Percentiles rank a stretch among this genome's conserved stretches.
These are phyloP conservation scores for Alternaria conjuncta DNA, from an alignment of 2,329 filamentous ascomycete species.

Conservation along the genomic window DNA sequence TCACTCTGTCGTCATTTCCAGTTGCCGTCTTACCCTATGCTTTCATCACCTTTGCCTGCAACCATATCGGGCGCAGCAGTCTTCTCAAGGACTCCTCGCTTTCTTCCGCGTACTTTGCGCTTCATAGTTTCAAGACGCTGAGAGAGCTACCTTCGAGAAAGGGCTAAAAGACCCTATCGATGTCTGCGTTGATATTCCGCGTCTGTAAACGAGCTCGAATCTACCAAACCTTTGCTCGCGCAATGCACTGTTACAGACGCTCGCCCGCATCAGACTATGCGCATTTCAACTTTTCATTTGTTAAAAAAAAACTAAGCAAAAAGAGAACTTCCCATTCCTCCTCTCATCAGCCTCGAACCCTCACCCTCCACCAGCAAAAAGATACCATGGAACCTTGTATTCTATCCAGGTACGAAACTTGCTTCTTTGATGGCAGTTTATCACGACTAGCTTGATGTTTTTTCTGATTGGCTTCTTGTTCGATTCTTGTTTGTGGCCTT, in stretches of 20 bases:
- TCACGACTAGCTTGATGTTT: not conserved
- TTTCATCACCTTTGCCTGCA: not conserved
- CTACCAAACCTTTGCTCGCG: too few species aligned
- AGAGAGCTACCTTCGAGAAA: too few species aligned
- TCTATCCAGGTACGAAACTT: not conserved
- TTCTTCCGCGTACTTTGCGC: not conserved
- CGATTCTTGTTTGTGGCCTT: not conserved
- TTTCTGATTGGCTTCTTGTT: not conserved
- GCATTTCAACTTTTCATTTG: not conserved
- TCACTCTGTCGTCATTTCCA: too few species aligned
- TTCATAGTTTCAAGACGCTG: too few species aligned
- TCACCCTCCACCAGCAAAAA: not conserved
- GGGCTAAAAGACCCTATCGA: too few species aligned
- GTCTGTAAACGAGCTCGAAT: too few species aligned
- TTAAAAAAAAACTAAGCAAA: not conserved
- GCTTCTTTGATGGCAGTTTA: not conserved
- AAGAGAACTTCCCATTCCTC: not conserved
- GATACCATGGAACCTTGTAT: not conserved
- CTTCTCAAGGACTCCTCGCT: not conserved
- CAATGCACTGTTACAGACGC: too few species aligned
- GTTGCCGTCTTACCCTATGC: fast-evolving
- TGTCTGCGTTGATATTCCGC: too few species aligned
- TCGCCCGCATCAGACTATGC: too few species aligned
- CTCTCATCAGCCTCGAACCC: not conserved
- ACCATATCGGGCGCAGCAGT: not conserved